Percentiles rank a stretch among this genome's conserved stretches.
Evolutionary conservation across 768 basidiomycete genomes (phyloP).

Genomic region (Galerina sulciceps): DNA sequence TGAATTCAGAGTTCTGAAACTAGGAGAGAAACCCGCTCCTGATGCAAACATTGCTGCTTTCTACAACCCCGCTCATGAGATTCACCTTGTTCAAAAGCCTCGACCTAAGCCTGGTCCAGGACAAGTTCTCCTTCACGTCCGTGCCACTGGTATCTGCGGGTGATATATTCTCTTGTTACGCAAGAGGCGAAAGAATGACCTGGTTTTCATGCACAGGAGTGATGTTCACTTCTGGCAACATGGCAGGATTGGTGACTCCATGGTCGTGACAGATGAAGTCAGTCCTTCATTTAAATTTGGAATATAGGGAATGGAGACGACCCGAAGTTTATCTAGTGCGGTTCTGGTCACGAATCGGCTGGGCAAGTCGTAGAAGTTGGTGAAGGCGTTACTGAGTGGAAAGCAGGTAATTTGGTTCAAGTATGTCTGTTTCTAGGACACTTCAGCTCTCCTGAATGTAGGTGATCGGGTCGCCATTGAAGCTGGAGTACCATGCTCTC

Average conservation of each 20-base stretch:
- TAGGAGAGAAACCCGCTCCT: conserved; percentile 51
- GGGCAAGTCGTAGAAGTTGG: conserved; percentile 69
- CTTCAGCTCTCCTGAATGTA: conserved; percentile 17
- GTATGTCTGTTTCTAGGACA: not conserved
- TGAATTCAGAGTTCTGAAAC: conserved; percentile 53
- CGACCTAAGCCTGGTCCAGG: conserved; percentile 62
- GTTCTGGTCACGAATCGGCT: conserved; percentile 73
- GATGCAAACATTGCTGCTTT: conserved; percentile 65
- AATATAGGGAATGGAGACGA: not conserved
- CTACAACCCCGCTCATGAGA: conserved; percentile 65
- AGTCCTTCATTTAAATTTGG: conserved; percentile 2
- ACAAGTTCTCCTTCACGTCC: conserved; percentile 68
- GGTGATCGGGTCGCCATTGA: conserved; percentile 75
- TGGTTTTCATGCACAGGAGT: conserved; percentile 44
- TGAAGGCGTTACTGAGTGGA: conserved; percentile 70
- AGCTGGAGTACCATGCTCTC: conserved; percentile 70
- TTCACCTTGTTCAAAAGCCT: conserved; percentile 71
- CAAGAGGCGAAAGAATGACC: too few relatives aligned
- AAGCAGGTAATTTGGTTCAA: conserved; percentile 42
- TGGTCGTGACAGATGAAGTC: conserved; percentile 73
- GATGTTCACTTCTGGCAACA: conserved; percentile 80
- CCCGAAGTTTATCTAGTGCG: conserved; percentile 44
- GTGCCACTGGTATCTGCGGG: conserved; percentile 76
- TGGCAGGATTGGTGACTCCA: conserved; percentile 68
- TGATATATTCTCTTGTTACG: conserved; percentile 28